A percentile compares a stretch with the other conserved stretches of the same genome.
Evolutionary conservation across 2,329 filamentous ascomycete genomes (phyloP).

Genomic region (Colletotrichum cuscutae): DNA sequence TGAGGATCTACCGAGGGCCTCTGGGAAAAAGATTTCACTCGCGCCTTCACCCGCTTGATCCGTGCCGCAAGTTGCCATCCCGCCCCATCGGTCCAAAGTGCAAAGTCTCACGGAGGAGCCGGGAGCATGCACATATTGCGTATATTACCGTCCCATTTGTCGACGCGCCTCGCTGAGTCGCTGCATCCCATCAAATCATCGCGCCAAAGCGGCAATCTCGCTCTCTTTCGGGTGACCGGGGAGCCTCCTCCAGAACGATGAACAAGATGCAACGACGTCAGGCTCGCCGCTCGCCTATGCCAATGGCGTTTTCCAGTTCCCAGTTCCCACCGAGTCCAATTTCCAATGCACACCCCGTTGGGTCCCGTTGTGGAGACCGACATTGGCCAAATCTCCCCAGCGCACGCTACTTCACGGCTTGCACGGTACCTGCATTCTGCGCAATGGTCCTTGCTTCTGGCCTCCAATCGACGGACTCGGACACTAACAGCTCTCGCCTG

Average conservation of each 20-base stretch:
- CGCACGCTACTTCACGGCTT: slow-evolving; percentile 21
- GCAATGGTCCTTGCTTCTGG: slow-evolving; percentile 12
- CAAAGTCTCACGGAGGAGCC: neutral
- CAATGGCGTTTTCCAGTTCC: neutral
- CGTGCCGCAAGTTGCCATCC: slow-evolving; percentile 21
- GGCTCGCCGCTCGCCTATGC: neutral
- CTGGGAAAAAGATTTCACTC: slow-evolving; percentile 5
- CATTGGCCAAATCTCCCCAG: slow-evolving; percentile 29
- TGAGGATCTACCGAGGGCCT: slow-evolving; percentile 17
- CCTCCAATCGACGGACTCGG: slow-evolving; percentile 17
- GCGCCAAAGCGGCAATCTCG: slow-evolving; percentile 4
- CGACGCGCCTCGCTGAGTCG: neutral
- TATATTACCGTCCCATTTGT: neutral
- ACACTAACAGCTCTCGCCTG: slow-evolving; percentile 23
- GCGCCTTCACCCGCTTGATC: slow-evolving; percentile 23
- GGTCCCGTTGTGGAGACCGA: slow-evolving; percentile 18
- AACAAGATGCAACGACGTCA: slow-evolving; percentile 9
- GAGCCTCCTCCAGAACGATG: neutral
- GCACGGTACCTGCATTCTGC: slow-evolving; percentile 32
- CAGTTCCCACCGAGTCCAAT: slow-evolving; percentile 14
- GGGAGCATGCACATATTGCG: neutral
- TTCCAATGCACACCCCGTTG: slow-evolving; percentile 18
- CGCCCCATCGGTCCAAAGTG: neutral
- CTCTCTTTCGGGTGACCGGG: neutral
- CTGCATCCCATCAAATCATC: neutral